phyloP scores from a whole-genome alignment of 2,329 filamentous ascomycete genomes.

The Cryphonectria carpinicola region DNA sequence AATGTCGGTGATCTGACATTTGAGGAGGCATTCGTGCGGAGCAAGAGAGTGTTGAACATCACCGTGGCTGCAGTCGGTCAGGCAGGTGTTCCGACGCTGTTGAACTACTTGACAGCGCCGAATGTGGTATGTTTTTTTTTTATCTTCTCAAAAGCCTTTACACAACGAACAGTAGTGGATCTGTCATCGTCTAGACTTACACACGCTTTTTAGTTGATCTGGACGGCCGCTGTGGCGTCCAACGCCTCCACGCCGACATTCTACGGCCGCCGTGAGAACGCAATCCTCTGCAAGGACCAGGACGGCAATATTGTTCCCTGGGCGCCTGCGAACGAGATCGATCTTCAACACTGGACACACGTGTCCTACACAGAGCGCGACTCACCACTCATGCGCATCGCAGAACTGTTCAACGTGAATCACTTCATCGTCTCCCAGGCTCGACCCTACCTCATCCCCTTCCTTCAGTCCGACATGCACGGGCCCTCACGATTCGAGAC shows the following conservation, averaged over 20 bases:
- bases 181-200: not conserved
- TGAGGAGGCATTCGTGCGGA: constrained; percentile 85
- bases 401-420: constrained; percentile 88
- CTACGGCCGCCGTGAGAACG: constrained; percentile 65
- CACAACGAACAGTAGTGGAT: not conserved
- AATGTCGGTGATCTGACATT: constrained; percentile 92
- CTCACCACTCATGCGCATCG: constrained; percentile 69
- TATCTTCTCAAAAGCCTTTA: not conserved
- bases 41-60: constrained; percentile 88
- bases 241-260: constrained; percentile 69
- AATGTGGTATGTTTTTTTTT: constrained; percentile 71
- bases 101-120: constrained; percentile 92
- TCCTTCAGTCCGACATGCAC: constrained; percentile 80
- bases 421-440: constrained; percentile 96
- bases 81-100: constrained; percentile 77
- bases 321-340: constrained; percentile 63
- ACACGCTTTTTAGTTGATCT: constrained; percentile 63
- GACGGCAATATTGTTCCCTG: constrained; percentile 75
- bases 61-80: constrained; percentile 78
- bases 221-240: constrained; percentile 77
- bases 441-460: constrained; percentile 85
- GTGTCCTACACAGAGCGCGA: constrained; percentile 68
- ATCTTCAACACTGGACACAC: constrained; percentile 71
- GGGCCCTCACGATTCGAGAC: constrained; percentile 67
- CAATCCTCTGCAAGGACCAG: constrained; percentile 77